phyloP scores from a whole-genome alignment of 1,284 basidiomycete genomes.

The Termitomyces sp. region DNA sequence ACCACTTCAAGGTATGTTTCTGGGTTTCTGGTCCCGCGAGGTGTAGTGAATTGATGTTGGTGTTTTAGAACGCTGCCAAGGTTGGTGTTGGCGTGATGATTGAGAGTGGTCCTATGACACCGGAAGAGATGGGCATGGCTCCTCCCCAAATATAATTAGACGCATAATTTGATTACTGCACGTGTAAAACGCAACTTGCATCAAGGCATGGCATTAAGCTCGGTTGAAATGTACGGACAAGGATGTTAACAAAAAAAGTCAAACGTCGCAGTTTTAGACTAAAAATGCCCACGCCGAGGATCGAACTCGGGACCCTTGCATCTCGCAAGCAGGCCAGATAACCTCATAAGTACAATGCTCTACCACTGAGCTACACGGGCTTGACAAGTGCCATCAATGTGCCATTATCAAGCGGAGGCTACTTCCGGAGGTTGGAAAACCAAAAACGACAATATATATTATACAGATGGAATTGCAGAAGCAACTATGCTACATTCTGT shows the following conservation, averaged over 20 bases:
- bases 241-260: not conserved
- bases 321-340: slow-evolving; percentile 29
- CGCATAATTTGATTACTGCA: slow-evolving; percentile 12
- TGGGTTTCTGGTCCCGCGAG: slow-evolving; percentile 3
- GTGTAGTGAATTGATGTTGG: not conserved
- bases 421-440: no score
- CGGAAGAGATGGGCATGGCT: slow-evolving; percentile 72
- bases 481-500: not conserved
- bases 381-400: not conserved
- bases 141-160: slow-evolving; percentile 34
- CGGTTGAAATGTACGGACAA: no score
- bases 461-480: no score
- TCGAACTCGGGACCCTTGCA: slow-evolving; percentile 52
- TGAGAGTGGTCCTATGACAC: slow-evolving; percentile 74
- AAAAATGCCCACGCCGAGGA: slow-evolving; percentile 43
- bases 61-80: slow-evolving; percentile 77
- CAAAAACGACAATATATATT: no score
- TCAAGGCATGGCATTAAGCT: not conserved
- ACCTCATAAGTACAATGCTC: slow-evolving; percentile 54
- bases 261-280: not conserved
- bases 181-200: not conserved
- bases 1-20: slow-evolving; percentile 86
- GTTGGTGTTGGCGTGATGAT: slow-evolving; percentile 97
- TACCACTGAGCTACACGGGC: slow-evolving; percentile 51
- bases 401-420: not conserved